Base-by-base conservation (phyloP, 495 filamentous ascomycete genomes). In the Melanomma pulvis-pyrius region DNA sequence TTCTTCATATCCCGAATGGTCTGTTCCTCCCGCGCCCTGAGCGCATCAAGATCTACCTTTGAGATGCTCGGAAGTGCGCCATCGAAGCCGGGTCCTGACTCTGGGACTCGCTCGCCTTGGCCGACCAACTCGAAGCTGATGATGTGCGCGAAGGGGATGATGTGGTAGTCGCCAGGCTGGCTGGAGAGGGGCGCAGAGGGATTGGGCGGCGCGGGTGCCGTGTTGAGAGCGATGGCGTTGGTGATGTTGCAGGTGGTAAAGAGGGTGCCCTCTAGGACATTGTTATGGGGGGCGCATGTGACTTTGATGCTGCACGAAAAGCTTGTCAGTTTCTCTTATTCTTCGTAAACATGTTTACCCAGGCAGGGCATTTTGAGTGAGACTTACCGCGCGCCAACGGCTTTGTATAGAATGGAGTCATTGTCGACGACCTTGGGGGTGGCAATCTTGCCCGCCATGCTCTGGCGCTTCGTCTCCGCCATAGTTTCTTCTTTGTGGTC, bases 191-290 rank as follows among this genome's bases (percentile, higher is more conserved):
- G 59, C 39, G 82, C 75, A 56, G 77, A 65, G 53, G 79, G 67
- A 56, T 70, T 75, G 34, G 74, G 54, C 17, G 75, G 65, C 7
- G 74, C 30, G 49, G 78, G 67, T 21, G 78, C 70, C 21, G 80
- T 83, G 76, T 87, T 83, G 68, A 90, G 80, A 12, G 85, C 83
- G 60, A 91, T 78, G 22, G 88, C 81, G 75, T 87, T 87, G 56
- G 86, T 87, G 72, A 86, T 79, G 34, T 87, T 84, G 72, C 84
- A 86, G 56, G 84, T 84, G n/a, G 88, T 87, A 74, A 85, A 89
- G 52, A 91, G 80, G 17, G 79, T 85, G 60, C 88, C 88, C 74
- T 89, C 86, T 56, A 85, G 75, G 30, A 78, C 85, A 36, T 71
- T 77, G 32, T 76, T 78, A 41, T 82, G 77, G 26, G 82, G 77